Evolutionary conservation across 176 grass and related monocot species (phyloP).

Genomic region (Rhynchospora breviuscula): DNA sequence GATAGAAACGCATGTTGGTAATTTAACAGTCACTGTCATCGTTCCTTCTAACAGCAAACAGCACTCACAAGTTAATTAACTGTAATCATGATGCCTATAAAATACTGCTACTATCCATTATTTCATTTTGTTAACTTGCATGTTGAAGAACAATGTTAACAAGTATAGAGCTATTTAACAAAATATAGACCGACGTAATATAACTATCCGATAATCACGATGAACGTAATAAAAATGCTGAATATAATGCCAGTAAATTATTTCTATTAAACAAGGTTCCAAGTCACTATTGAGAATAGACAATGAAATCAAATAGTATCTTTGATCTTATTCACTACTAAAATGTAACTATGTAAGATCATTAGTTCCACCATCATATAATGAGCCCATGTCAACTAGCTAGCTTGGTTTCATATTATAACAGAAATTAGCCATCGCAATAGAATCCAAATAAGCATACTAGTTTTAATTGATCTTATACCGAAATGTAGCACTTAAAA

Average conservation of each 20-base stretch:
- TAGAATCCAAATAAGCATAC: neutral
- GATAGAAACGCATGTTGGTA: no score
- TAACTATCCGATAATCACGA: neutral
- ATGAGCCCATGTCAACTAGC: neutral
- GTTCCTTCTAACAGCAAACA: no score
- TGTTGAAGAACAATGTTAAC: neutral
- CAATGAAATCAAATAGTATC: neutral
- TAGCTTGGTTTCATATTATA: neutral
- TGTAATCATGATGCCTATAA: neutral
- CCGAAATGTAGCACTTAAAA: neutral
- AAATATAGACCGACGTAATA: neutral
- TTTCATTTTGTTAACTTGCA: neutral
- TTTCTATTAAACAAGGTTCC: neutral
- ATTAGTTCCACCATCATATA: neutral
- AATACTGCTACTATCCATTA: neutral
- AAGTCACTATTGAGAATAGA: neutral
- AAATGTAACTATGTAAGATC: neutral
- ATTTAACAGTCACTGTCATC: no score
- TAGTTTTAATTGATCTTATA: neutral
- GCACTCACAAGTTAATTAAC: neutral
- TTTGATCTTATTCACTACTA: neutral
- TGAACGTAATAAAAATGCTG: neutral
- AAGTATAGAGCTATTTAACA: neutral
- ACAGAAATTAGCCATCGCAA: neutral
- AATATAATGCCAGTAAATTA: neutral